phyloP scores from a whole-genome alignment of 2,329 filamentous ascomycete species.

The Pezicula radicicola region DNA sequence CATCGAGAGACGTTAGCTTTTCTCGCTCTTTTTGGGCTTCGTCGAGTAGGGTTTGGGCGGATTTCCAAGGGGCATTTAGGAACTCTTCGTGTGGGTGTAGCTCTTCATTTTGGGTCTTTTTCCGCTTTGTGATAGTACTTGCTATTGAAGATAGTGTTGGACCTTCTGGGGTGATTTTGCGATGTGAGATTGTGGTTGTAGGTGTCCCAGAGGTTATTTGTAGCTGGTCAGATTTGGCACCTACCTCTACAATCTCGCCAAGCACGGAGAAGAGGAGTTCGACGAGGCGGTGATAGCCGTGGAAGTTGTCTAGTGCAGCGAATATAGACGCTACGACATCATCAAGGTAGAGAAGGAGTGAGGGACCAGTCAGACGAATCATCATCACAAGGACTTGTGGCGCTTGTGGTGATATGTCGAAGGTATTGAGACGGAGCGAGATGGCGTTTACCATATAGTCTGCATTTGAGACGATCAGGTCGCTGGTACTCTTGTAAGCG shows the following conservation, averaged over 20 bases:
- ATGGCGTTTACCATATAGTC: conserved; percentile 97
- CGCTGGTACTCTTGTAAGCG: conserved; percentile 69
- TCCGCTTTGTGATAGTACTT: conserved; percentile 41
- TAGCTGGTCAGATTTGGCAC: conserved; percentile 55
- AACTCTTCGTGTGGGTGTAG: conserved; percentile 21
- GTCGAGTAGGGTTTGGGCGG: conserved; percentile 31
- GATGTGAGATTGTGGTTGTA: conserved; percentile 30
- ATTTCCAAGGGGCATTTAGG: conserved; percentile 31
- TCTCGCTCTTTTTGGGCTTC: conserved; percentile 24
- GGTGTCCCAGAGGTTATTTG: conserved; percentile 25
- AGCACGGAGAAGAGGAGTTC: conserved; percentile 82
- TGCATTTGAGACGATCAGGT: conserved; percentile 83
- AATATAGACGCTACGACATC: conserved; percentile 91
- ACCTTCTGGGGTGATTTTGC: conserved; percentile 35
- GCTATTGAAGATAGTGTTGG: conserved; percentile 33
- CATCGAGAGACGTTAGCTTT: conserved; percentile 13
- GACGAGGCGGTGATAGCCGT: conserved; percentile 85
- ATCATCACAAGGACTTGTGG: conserved; percentile 93
- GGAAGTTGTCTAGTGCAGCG: conserved; percentile 88
- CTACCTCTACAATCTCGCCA: conserved; percentile 79
- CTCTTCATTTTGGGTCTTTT: conserved; percentile 12
- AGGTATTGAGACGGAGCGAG: conserved; percentile 82
- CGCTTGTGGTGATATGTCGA: conserved; percentile 88
- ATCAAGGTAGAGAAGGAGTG: conserved; percentile 82
- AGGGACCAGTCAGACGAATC: conserved; percentile 80